Base-by-base conservation (phyloP, 371 early-diverging fungal species). In the Nosema muscidifuracis region DNA sequence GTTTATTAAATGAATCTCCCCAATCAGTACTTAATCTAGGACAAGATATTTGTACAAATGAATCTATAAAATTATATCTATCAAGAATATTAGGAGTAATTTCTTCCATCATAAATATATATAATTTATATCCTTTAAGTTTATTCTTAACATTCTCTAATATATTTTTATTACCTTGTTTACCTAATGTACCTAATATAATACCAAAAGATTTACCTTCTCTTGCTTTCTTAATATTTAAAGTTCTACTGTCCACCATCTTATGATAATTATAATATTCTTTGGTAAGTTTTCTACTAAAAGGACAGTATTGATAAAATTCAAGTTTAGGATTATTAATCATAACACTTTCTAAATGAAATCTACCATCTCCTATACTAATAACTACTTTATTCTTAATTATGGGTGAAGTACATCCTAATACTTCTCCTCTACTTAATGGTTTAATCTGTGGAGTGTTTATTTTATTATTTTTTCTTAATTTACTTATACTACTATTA, bases 301-400 rank as follows among this genome's bases (percentile, higher is more conserved):
- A 96, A 1, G 99, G 99, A 78, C 97, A 95, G 83, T 99, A 98
- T 80, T 91, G 89, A 83, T 89, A 97, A 20, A 92, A 93, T 26
- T 88, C 87, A 47, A 92, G 79, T 0, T 82, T 78, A 9, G 97
- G 96, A 81, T 99, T 99, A 57, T 91, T 89, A 56, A 99, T 96
- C 95, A 99, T 95, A 73, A 94, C 92, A 30, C 94, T 90, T 79
- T 99, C 99, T 36, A 99, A 85, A 85, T 99, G 99, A 81, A 99
- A 99, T 42, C 97, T 86, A 9, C 99, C 99, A 78, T 99, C 99
- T 42, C 95, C 95, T 61, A 99, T 84, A 69, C 77, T 82, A 18
- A 81, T 43, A 26, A 75, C 64, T 6, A 31, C 55, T 3, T 71
- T 81, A 88, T 89, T 26, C 84, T 86, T 87, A 6, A 98, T 80